Evolutionary conservation across 176 grass and related monocot species (phyloP).

Genomic region (Poa annua): DNA sequence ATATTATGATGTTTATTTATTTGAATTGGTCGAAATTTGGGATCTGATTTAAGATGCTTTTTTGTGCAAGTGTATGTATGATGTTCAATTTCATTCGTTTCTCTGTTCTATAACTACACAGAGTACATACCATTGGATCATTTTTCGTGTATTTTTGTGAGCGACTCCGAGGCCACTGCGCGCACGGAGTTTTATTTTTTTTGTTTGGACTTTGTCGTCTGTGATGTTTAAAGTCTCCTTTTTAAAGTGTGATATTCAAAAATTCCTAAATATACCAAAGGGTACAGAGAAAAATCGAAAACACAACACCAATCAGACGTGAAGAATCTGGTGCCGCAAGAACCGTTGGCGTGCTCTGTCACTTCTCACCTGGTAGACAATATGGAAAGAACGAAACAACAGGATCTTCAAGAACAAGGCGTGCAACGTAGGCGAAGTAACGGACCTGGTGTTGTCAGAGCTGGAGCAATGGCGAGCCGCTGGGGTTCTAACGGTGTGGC

Average conservation of each 20-base stretch:
- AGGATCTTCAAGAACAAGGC: too few relatives aligned
- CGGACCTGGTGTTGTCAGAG: too few relatives aligned
- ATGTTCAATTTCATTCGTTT: neutral
- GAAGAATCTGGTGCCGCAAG: too few relatives aligned
- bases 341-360: too few relatives aligned
- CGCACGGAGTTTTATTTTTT: neutral
- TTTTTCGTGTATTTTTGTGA: neutral
- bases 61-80: neutral
- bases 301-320: too few relatives aligned
- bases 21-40: neutral
- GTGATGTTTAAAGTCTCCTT: neutral
- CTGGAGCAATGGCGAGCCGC: too few relatives aligned
- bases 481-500: too few relatives aligned
- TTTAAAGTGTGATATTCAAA: neutral
- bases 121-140: neutral
- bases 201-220: neutral
- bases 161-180: neutral
- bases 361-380: too few relatives aligned
- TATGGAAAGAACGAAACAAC: too few relatives aligned
- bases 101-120: neutral
- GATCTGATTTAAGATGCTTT: neutral
- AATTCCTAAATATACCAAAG: neutral
- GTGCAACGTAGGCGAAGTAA: too few relatives aligned
- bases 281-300: neutral
- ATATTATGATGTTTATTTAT: neutral